phyloP scores from a whole-genome alignment of 768 basidiomycete genomes.

The Termitomyces sp. region DNA sequence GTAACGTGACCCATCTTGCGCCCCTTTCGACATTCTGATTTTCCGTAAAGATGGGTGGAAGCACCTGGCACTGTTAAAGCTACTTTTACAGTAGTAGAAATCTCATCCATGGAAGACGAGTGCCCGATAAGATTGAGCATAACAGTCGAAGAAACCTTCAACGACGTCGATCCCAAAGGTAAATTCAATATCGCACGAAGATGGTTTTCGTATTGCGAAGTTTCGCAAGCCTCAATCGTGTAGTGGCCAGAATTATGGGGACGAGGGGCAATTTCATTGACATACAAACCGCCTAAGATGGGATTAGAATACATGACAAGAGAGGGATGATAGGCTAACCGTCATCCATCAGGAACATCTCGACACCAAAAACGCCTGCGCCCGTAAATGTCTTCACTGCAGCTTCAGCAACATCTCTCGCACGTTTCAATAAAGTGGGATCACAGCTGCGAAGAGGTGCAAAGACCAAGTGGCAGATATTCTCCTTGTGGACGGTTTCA shows the following conservation, averaged over 20 bases:
- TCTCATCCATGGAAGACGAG: constrained; percentile 57
- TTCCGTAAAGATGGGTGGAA: constrained; percentile 90
- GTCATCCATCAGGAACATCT: constrained; percentile 91
- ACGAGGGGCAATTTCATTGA: constrained; percentile 97
- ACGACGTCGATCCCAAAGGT: constrained; percentile 81
- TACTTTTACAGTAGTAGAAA: constrained; percentile 46
- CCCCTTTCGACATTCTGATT: constrained; percentile 80
- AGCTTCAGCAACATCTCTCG: constrained; percentile 69
- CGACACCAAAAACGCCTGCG: constrained; percentile 95
- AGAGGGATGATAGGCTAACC: constrained; percentile 40
- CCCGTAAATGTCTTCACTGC: constrained; percentile 77
- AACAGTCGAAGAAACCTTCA: constrained; percentile 80
- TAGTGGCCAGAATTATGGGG: constrained; percentile 99
- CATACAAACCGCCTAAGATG: constrained; percentile 58
- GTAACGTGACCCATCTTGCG: constrained; percentile 99
- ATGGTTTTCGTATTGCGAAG: constrained; percentile 97
- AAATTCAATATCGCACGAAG: constrained; percentile 89
- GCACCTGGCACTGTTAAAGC: constrained; percentile 74
- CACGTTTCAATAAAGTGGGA: constrained; percentile 48
- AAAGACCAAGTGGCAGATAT: constrained; percentile 89
- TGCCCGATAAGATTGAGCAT: constrained; percentile 97
- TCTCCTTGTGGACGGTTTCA: constrained; percentile 92
- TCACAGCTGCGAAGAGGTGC: constrained; percentile 72
- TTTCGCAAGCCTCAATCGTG: constrained; percentile 95
- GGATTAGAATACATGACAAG: background rate